These are phyloP conservation scores for Persicaria tinctoria DNA, from an alignment of 148 eudicot genomes.

Conservation along the genomic window DNA sequence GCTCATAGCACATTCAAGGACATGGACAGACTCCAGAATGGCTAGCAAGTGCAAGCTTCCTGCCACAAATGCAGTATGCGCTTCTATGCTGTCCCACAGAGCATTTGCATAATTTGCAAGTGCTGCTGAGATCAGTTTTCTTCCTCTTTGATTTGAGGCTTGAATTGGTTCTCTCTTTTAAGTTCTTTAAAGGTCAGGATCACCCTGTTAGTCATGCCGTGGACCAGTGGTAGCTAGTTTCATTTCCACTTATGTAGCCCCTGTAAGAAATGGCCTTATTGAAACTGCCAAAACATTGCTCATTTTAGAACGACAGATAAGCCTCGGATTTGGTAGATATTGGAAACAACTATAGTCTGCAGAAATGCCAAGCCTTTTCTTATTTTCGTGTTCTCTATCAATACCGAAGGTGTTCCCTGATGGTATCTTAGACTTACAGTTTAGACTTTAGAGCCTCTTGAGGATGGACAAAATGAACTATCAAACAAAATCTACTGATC, in stretches of 20 bases:
- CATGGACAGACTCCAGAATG: background rate
- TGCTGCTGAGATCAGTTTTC: background rate
- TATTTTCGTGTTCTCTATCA: too few relatives aligned
- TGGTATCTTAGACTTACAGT: too few relatives aligned
- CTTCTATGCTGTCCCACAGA: constrained; percentile 2
- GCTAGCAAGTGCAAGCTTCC: background rate
- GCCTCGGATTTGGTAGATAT: too few relatives aligned
- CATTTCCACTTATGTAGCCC: background rate
- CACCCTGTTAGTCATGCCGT: background rate
- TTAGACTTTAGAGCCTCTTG: too few relatives aligned
- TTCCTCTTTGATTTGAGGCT: background rate
- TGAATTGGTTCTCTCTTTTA: background rate
- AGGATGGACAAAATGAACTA: too few relatives aligned
- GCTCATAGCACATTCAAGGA: background rate
- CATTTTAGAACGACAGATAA: too few relatives aligned
- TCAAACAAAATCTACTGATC: too few relatives aligned
- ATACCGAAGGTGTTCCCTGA: too few relatives aligned
- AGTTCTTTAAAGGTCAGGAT: background rate
- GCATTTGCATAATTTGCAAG: background rate
- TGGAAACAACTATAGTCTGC: too few relatives aligned
- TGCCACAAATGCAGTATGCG: background rate
- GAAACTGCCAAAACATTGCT: background rate
- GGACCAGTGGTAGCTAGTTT: background rate
- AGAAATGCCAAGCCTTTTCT: too few relatives aligned
- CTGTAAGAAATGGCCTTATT: background rate